Evolutionary conservation across 2,329 filamentous ascomycete genomes (phyloP).

Genomic region (Ceratocystis ficicola): DNA sequence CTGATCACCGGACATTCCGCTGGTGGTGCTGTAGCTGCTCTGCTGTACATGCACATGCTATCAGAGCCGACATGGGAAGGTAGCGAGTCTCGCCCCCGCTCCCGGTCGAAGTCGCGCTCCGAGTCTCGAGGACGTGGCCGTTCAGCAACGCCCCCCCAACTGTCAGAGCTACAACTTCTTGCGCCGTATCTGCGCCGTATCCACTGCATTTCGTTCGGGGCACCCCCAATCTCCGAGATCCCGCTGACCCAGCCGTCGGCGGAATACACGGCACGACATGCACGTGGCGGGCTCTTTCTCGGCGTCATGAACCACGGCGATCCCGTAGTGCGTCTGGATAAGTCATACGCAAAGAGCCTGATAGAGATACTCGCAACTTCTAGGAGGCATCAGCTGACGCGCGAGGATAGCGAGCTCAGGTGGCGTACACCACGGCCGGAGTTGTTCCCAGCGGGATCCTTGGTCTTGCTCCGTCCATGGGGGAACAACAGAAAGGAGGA

Average conservation of each 20-base stretch:
- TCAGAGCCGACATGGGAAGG: slow-evolving; percentile 28
- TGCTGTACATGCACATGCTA: slow-evolving; percentile 78
- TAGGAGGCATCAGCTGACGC: slow-evolving; percentile 28
- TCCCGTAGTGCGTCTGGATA: slow-evolving; percentile 65
- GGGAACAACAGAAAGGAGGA: slow-evolving; percentile 27
- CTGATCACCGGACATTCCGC: slow-evolving; percentile 80
- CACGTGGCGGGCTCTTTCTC: slow-evolving; percentile 49
- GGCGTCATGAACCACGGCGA: slow-evolving; percentile 80
- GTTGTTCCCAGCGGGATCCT: slow-evolving; percentile 56
- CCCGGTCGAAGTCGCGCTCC: slow-evolving; percentile 46
- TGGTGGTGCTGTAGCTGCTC: slow-evolving; percentile 67
- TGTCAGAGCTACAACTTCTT: slow-evolving; percentile 45
- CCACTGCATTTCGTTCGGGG: slow-evolving; percentile 78
- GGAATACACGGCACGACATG: slow-evolving; percentile 38
- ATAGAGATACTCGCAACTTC: slow-evolving; percentile 58
- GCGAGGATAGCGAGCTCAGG: neutral
- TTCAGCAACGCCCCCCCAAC: slow-evolving; percentile 25
- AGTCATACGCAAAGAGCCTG: slow-evolving; percentile 59
- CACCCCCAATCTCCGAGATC: slow-evolving; percentile 61
- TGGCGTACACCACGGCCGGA: slow-evolving; percentile 57
- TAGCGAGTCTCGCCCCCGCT: slow-evolving; percentile 32
- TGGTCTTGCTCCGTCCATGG: slow-evolving; percentile 52
- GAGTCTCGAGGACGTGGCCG: slow-evolving; percentile 31
- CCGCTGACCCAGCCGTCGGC: slow-evolving; percentile 38
- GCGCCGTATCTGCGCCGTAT: slow-evolving; percentile 62